phyloP scores from a whole-genome alignment of 164 flowering plant species.

The Vitis rupestris region DNA sequence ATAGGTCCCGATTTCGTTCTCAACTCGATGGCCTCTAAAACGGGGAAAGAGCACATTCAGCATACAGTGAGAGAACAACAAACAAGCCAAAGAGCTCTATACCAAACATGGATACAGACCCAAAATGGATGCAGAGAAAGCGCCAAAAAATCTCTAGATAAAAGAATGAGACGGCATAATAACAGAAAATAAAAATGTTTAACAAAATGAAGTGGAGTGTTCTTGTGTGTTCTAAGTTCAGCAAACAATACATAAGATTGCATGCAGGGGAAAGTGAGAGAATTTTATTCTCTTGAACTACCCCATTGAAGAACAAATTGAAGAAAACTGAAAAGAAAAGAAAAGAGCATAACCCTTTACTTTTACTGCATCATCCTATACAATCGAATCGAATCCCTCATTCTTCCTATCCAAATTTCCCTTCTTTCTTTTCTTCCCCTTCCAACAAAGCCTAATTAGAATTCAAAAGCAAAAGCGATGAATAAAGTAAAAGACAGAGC shows the following conservation, averaged over 20 bases:
- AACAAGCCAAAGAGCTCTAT: too few relatives aligned
- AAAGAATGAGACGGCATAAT: neutral
- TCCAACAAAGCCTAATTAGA: conserved; percentile 9
- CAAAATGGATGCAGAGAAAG: neutral
- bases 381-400: conserved; percentile 17
- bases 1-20: too few relatives aligned
- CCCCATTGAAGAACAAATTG: conserved; percentile 15
- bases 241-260: conserved; percentile 14
- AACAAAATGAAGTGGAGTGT: neutral
- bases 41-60: too few relatives aligned
- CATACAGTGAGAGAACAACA: too few relatives aligned
- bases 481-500: conserved; percentile 10
- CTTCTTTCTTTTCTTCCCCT: conserved; percentile 15
- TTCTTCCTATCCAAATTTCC: conserved; percentile 10
- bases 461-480: neutral
- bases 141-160: neutral
- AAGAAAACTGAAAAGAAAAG: conserved; percentile 12
- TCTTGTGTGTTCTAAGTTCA: conserved; percentile 13
- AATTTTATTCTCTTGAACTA: conserved; percentile 24
- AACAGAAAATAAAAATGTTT: neutral
- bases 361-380: conserved; percentile 28
- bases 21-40: too few relatives aligned
- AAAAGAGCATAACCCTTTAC: conserved; percentile 12
- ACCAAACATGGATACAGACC: too few relatives aligned
- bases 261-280: conserved; percentile 23